Conservation (phyloP, 768 basidiomycete genomes). For the Austroboletus eburneus region DNA sequence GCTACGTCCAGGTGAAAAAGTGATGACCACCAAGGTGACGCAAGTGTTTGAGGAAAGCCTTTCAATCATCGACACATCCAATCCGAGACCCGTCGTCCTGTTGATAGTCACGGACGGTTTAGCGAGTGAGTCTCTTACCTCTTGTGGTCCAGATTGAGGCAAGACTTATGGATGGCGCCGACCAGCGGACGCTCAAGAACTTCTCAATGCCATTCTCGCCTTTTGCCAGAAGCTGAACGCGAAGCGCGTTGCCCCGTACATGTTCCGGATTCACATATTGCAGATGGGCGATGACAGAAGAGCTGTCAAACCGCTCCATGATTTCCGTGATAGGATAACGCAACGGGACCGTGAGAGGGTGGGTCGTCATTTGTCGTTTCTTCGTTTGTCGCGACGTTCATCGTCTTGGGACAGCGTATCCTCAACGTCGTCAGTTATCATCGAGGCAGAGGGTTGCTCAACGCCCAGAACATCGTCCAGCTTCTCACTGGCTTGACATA, state of each 20-base stretch:
- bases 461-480: conserved; percentile 14
- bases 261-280: conserved; percentile 23
- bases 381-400: not conserved
- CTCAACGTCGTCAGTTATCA: conserved; percentile 23
- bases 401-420: conserved; percentile 8
- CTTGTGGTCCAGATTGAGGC: not conserved
- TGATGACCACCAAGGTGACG: conserved; percentile 14
- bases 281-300: conserved; percentile 24
- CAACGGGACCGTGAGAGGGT: conserved; percentile 14
- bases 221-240: conserved; percentile 11
- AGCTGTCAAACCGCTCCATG: conserved; percentile 19
- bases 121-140: conserved; percentile 8
- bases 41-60: conserved; percentile 18
- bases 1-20: conserved; percentile 14
- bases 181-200: conserved; percentile 13
- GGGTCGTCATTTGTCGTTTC: not conserved
- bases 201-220: conserved; percentile 6
- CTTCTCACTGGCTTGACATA: conserved; percentile 20
- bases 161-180: not conserved
- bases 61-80: conserved; percentile 1
- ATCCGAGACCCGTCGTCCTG: conserved; percentile 8
- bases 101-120: conserved; percentile 21
- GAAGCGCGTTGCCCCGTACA: conserved; percentile 5
- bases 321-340: conserved; percentile 18
- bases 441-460: conserved; percentile 20